Evolutionary conservation across 2,329 filamentous ascomycete genomes (phyloP), one percentile per base, ranked within the genome.

Genomic region (Neonectria magnoliae): DNA sequence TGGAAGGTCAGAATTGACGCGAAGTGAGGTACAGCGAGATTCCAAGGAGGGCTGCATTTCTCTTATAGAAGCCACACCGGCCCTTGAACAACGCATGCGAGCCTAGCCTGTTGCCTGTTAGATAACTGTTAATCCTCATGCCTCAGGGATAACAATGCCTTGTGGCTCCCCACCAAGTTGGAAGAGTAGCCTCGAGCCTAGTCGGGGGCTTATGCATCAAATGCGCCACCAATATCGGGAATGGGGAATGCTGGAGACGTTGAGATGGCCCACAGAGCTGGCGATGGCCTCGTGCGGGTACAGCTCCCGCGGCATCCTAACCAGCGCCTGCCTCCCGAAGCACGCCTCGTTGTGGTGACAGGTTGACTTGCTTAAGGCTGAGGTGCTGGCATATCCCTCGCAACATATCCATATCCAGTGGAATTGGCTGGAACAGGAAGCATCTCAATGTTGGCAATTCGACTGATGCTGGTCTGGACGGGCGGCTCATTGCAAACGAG

Each of bases 261-360:
- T 61, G 44, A 41, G 44, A 55, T 14, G 52, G 52, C 45, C 10
- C 52, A 11, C 16, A 25, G 56, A 47, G 47, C 38, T 65, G 57
- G 61, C 33, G 69, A 73, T 73, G 56, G 38, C 65, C 64, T 73
- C 69, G 41, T 50, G 60, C 65, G 69, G 70, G 69, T 64, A 64
- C 57, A 13, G 18, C n/a, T 61, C 59, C 68, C 58, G 44, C 62
- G 48, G 38, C 62, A 47, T 53, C 53, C 22, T 22, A 59, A 42
- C 5, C 20, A 42, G 55, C 25, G 50, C 29, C 52, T 52, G 54
- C 62, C 57, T 64, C 66, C 68, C 44, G 57, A 42, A 52, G 45
- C 25, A 33, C 31, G 38, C 31, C 65, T 57, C 42, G 22, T 20
- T 33, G 36, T 11, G 31, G 36, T 31, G 11, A n/a, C 44, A 51